A percentile compares a stretch with the other conserved stretches of the same genome.
Evolutionary conservation across 2,329 filamentous ascomycete species (phyloP).

Genomic region (Neofusicoccum sp.): DNA sequence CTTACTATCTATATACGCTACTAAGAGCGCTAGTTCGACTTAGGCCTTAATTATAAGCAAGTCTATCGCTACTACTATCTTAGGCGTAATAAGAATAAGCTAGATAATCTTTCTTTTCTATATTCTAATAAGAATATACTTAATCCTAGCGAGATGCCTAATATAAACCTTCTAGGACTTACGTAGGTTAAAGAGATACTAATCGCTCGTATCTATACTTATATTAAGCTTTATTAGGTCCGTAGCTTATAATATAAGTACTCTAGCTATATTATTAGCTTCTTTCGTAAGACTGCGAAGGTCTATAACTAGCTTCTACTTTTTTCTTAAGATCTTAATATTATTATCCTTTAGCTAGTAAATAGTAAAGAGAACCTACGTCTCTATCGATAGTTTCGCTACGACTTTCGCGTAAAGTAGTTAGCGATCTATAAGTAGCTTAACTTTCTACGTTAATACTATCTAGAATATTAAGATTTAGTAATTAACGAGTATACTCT

Average conservation of each 20-base stretch:
- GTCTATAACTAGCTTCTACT: not conserved
- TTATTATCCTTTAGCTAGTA: not conserved
- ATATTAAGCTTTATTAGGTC: not conserved
- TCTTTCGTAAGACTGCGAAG: not conserved
- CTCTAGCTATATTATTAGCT: not conserved
- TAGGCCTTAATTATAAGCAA: not conserved
- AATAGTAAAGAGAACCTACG: not conserved
- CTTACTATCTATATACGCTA: not conserved
- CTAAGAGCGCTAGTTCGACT: not conserved
- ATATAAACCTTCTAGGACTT: not conserved
- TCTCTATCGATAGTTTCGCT: not conserved
- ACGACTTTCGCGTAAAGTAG: not conserved
- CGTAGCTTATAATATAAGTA: not conserved
- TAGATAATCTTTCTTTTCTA: not conserved
- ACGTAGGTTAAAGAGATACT: not conserved
- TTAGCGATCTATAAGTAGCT: not conserved
- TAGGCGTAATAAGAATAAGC: not conserved
- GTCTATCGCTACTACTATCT: not conserved
- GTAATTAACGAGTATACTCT: not conserved
- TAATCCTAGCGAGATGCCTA: not conserved
- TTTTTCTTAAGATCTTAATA: not conserved
- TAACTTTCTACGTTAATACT: not conserved
- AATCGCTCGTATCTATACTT: not conserved
- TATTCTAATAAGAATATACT: not conserved
- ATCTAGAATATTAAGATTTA: not conserved